Evolutionary conservation across 257 asterid species (phyloP).

Genomic region (Fraxinus cuspidata): DNA sequence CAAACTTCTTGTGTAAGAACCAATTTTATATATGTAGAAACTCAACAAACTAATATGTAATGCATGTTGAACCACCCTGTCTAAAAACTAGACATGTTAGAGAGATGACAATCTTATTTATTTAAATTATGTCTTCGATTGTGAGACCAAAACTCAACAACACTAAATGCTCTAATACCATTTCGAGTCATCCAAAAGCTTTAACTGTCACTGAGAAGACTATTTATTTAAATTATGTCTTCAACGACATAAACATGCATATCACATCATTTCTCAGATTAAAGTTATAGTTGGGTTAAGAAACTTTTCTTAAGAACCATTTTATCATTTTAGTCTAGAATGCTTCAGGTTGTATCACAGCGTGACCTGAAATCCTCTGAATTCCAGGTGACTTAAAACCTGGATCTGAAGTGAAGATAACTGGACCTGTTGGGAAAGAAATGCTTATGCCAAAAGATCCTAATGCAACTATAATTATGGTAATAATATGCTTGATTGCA

Average conservation of each 20-base stretch:
- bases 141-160: neutral
- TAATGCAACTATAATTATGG: conserved; percentile 82
- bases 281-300: neutral
- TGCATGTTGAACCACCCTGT: neutral
- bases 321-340: neutral
- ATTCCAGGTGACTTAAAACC: conserved; percentile 89
- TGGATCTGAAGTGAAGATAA: conserved; percentile 76
- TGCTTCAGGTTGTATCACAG: neutral
- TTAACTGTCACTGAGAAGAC: neutral
- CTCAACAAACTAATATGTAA: neutral
- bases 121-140: no score
- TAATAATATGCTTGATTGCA: conserved; percentile 18
- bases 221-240: neutral
- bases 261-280: no score
- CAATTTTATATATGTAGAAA: neutral
- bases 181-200: neutral
- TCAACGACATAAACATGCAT: neutral
- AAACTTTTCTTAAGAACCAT: no score
- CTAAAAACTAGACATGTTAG: no score
- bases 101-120: neutral
- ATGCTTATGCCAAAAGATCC: conserved; percentile 99
- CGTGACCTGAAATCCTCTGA: conserved; percentile 14
- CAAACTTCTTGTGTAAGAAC: conserved; percentile 89
- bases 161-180: neutral
- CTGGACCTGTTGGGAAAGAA: conserved; percentile 99